phyloP scores from a whole-genome alignment of 2,329 filamentous ascomycete species.

The Exutisphaerella laricina region DNA sequence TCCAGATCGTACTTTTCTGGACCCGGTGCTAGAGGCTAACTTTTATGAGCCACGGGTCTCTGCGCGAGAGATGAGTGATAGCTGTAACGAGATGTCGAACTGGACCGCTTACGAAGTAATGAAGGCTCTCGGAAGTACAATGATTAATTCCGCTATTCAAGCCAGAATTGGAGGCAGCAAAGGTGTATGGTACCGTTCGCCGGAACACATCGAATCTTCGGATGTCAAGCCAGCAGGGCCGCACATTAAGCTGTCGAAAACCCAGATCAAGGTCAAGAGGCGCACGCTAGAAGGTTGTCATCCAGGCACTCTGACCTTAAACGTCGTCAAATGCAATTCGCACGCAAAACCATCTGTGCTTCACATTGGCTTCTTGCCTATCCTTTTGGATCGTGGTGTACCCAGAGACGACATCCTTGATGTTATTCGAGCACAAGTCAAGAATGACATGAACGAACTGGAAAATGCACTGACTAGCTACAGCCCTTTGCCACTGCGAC shows the following conservation, averaged over 20 bases:
- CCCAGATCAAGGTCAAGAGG: slow-evolving; percentile 58
- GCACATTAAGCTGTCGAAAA: slow-evolving; percentile 52
- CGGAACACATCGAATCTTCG: not conserved
- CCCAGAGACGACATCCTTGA: slow-evolving; percentile 42
- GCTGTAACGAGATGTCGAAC: slow-evolving; percentile 60
- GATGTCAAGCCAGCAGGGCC: slow-evolving; percentile 6
- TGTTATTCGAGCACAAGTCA: slow-evolving; percentile 48
- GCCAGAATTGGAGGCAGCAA: slow-evolving; percentile 68
- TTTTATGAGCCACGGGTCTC: slow-evolving; percentile 10
- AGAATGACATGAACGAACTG: slow-evolving; percentile 50
- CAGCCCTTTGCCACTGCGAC: slow-evolving; percentile 42
- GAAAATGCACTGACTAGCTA: not conserved
- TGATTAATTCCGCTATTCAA: slow-evolving; percentile 62
- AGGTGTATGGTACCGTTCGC: slow-evolving; percentile 40
- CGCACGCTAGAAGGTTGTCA: not conserved
- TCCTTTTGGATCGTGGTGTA: slow-evolving; percentile 57
- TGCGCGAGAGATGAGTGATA: slow-evolving; percentile 42
- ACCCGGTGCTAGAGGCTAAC: slow-evolving; percentile 17
- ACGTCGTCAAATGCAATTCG: slow-evolving; percentile 51
- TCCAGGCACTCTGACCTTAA: slow-evolving; percentile 42
- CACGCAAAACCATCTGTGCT: slow-evolving; percentile 50
- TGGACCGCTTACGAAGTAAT: slow-evolving; percentile 53
- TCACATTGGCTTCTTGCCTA: slow-evolving; percentile 63
- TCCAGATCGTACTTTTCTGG: slow-evolving; percentile 36
- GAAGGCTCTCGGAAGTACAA: slow-evolving; percentile 44